Evolutionary conservation across 108 stramenopile genomes (phyloP).

Genomic region (Stephanodiscus minutulus): DNA sequence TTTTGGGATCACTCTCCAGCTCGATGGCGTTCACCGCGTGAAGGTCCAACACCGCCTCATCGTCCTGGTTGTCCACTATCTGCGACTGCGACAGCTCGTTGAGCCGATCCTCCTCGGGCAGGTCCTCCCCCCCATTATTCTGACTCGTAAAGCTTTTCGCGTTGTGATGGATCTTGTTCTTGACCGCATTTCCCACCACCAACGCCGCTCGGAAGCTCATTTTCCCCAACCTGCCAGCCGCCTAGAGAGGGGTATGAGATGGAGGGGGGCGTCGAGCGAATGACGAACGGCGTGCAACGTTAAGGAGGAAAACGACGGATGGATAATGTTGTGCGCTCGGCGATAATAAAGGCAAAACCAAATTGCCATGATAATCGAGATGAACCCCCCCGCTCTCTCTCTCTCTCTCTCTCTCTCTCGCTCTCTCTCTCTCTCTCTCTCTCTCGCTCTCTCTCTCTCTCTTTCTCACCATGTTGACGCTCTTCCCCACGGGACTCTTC

Average conservation of each 20-base stretch:
- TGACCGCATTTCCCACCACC: conserved; percentile 11
- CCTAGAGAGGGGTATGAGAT: neutral
- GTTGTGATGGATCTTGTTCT: conserved; percentile 19
- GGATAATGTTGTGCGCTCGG: no score
- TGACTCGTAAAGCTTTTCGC: neutral
- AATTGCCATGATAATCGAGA: no score
- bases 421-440: no score
- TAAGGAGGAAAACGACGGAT: neutral
- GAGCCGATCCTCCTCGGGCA: conserved; percentile 5
- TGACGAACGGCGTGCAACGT: neutral
- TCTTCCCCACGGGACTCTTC: conserved; percentile 64
- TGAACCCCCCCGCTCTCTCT: no score
- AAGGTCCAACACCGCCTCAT: neutral
- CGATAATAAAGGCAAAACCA: no score
- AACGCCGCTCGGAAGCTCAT: conserved; percentile 10
- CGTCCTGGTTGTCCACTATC: conserved; percentile 2
- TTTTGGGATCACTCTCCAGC: conserved; percentile 9
- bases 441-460: neutral
- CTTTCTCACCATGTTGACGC: conserved; percentile 53
- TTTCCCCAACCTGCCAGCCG: conserved; percentile 3
- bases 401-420: no score
- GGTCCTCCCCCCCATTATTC: neutral
- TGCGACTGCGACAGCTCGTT: conserved; percentile 12
- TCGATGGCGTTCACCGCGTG: neutral
- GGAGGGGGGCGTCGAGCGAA: neutral